Evolutionary conservation across 2,329 filamentous ascomycete genomes (phyloP).

Genomic region (Coniochaeta pulveracea): DNA sequence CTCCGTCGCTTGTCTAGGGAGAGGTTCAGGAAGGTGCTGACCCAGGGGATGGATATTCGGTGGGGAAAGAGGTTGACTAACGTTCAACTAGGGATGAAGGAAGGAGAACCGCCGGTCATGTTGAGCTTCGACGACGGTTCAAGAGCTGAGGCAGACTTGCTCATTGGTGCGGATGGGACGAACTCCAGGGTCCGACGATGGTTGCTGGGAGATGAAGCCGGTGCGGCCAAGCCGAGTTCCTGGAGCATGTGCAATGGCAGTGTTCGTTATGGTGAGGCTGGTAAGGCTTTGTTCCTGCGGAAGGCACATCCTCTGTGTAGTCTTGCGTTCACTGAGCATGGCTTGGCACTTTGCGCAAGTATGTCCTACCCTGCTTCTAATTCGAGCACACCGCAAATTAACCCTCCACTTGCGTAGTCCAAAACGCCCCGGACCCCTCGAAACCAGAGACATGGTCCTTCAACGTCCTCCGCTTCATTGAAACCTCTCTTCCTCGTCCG

Average conservation of each 20-base stretch:
- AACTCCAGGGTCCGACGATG: conserved; percentile 4
- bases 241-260: conserved; percentile 4
- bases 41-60: conserved; percentile 3
- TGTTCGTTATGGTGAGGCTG: conserved; percentile 5
- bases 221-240: neutral
- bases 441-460: conserved; percentile 6
- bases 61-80: conserved; percentile 2
- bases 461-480: conserved; percentile 5
- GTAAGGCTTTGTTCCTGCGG: conserved; percentile 2
- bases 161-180: conserved; percentile 6
- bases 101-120: conserved; percentile 3
- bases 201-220: conserved; percentile 5
- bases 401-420: neutral
- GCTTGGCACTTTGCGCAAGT: conserved; percentile 3
- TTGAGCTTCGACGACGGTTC: neutral
- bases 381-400: neutral
- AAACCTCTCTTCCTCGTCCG: neutral
- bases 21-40: neutral
- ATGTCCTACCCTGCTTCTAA: neutral
- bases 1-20: conserved; percentile 4
- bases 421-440: conserved; percentile 4
- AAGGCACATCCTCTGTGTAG: conserved; percentile 3
- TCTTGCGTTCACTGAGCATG: neutral
- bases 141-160: conserved; percentile 2
- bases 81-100: neutral